A percentile compares a stretch with the other conserved stretches of the same genome.
Conservation (phyloP, 225 moss, liverwort and hornwort genomes). For the Climacium dendroides region DNA sequence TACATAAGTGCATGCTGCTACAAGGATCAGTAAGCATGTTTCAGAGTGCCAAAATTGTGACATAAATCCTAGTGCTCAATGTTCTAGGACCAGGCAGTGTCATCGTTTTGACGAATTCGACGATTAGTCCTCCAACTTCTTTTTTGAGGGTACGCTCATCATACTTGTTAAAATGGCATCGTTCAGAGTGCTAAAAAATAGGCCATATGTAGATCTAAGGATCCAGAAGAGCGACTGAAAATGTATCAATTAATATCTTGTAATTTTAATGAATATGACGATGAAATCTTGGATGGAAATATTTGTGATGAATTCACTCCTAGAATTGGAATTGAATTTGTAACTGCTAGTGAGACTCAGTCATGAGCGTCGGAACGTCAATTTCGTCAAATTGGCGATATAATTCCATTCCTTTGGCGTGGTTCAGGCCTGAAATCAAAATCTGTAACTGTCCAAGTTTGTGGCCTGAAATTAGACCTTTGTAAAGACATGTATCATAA, state of each 20-base stretch:
- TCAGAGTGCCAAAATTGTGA: not conserved
- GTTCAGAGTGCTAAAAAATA: not conserved
- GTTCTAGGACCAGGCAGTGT: not conserved
- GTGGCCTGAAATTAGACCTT: not conserved
- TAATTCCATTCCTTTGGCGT: no score
- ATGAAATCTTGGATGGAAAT: not conserved
- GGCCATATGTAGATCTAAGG: no score
- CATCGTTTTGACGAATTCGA: not conserved
- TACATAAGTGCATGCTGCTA: not conserved
- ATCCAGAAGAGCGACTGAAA: not conserved
- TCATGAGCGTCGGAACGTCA: not conserved
- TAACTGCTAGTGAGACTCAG: not conserved
- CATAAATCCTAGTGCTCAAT: not conserved
- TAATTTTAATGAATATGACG: not conserved
- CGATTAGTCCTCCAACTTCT: not conserved
- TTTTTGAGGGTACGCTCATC: no score
- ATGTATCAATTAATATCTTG: no score
- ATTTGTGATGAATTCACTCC: not conserved
- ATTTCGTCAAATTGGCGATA: not conserved
- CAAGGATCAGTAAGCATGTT: not conserved
- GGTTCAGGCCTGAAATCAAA: not conserved
- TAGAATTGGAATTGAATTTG: not conserved
- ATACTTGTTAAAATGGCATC: not conserved
- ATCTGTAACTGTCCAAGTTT: not conserved
- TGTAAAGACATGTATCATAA: not conserved